These are phyloP conservation scores for Isochrysis galbana DNA, from an alignment of 78 protist genomes.

Conservation along the genomic window DNA sequence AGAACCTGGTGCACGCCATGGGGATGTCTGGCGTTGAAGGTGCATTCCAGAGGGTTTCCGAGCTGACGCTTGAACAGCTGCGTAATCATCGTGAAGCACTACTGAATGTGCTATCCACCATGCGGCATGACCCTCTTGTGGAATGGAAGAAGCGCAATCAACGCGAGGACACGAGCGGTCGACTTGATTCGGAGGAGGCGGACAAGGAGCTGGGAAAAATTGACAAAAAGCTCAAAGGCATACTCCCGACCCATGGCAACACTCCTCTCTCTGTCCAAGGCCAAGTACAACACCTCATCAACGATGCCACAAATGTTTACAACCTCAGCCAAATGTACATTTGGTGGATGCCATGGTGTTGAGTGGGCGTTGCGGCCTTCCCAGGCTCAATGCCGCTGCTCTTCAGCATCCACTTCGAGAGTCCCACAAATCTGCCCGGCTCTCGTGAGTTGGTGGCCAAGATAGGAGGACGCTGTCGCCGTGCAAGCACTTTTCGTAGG, in stretches of 20 bases:
- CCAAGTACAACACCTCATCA: not conserved
- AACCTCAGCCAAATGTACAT: slow-evolving; percentile 63
- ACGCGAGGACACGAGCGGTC: not conserved
- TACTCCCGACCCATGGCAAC: not conserved
- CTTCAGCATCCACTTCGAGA: no score
- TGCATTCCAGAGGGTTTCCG: slow-evolving; percentile 60
- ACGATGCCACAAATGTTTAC: slow-evolving; percentile 46
- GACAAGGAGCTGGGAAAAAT: not conserved
- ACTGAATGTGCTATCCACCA: slow-evolving; percentile 78
- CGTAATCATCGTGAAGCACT: slow-evolving; percentile 66
- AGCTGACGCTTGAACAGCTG: slow-evolving; percentile 71
- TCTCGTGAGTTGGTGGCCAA: no score
- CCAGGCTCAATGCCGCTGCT: no score
- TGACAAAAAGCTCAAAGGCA: not conserved
- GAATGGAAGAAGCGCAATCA: slow-evolving; percentile 62
- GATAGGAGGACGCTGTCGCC: no score
- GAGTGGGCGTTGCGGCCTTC: no score
- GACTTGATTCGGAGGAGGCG: slow-evolving; percentile 2
- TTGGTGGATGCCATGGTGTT: slow-evolving; percentile 73
- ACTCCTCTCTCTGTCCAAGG: not conserved
- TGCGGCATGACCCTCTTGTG: slow-evolving; percentile 89
- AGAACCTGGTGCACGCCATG: slow-evolving; percentile 84
- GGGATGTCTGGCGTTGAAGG: slow-evolving; percentile 86
- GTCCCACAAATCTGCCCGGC: no score
- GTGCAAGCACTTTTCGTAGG: no score